Evolutionary conservation across 805 yeast species (phyloP), one percentile per base, ranked within the genome.

Genomic region (Candida ulmi): DNA sequence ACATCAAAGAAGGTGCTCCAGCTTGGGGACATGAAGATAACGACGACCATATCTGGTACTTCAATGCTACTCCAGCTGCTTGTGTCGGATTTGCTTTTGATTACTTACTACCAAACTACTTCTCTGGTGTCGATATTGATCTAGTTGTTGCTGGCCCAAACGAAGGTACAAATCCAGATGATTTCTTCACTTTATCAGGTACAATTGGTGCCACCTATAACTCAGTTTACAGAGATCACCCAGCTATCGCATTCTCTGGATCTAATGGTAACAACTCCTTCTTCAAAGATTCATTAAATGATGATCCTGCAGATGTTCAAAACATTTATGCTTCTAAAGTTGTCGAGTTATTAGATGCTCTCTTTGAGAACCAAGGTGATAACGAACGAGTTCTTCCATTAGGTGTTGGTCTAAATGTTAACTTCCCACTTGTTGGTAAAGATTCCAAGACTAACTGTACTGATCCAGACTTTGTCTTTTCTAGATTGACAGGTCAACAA

Each of bases 41-140:
- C 35, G 72, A 71, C 50, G 42, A 49, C 38, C 63, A 69, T 43
- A 57, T 69, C 45, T 74, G 79, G 78, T 74, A 74, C 55, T 71
- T 74, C 62, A 71, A 72, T 47, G 78, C 76, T 44, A 70, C 78
- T 15, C 80, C 80, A 42, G 74, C 77, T 33, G 65, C 75, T 12
- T 69, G 69, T 53, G 74, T 72, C 33, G 66, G 73, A 5, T 66
- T 71, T 47, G 78, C 66, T 19, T 57, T 72, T 39, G 69, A 69
- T 37, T 71, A 71, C 53, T 62, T 72, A 33, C 49, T 70, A 35
- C 79, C 79, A 44, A 62, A 52, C 36, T 61, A 58, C 55, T 71
- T 70, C 50, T 55, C 65, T 41, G 68, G 71, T 55, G 47, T 59
- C 36, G 51, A 69, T 17, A 58, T 71, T 47, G 79, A 74, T 54